Evolutionary conservation across 441 rosid genomes (phyloP).

Genomic region (Manihot esculenta): DNA sequence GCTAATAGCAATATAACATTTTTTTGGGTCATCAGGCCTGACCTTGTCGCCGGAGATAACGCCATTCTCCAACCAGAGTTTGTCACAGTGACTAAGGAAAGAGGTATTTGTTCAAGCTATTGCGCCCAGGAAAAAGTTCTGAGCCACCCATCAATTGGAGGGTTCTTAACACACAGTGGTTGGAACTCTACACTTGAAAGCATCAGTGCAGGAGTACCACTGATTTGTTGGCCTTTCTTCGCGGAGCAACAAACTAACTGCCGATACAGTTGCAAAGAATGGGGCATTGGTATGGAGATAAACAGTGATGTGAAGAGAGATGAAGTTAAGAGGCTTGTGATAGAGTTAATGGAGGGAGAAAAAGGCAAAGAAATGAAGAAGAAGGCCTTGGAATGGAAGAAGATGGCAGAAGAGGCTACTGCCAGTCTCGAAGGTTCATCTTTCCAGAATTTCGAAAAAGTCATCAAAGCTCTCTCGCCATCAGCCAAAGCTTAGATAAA

Average conservation of each 20-base stretch:
- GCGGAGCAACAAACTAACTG: constrained; percentile 64
- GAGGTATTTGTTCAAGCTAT: constrained; percentile 46
- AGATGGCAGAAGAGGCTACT: constrained; percentile 32
- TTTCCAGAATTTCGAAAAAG: constrained; percentile 17
- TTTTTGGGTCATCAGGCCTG: constrained; percentile 52
- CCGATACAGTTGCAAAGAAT: constrained; percentile 39
- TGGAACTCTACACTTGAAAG: constrained; percentile 64
- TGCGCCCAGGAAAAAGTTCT: constrained; percentile 48
- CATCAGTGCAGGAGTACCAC: constrained; percentile 41
- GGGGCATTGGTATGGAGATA: constrained; percentile 57
- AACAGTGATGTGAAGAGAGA: constrained; percentile 41
- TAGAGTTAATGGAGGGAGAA: constrained; percentile 48
- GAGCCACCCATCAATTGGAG: constrained; percentile 45
- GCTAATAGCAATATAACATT: constrained; percentile 44
- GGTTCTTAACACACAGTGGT: constrained; percentile 49
- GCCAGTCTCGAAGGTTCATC: constrained; percentile 38
- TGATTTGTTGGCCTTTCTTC: constrained; percentile 64
- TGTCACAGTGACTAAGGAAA: constrained; percentile 32
- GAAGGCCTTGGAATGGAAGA: constrained; percentile 42
- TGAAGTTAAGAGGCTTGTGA: constrained; percentile 41
- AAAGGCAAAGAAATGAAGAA: constrained; percentile 36
- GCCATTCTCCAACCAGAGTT: constrained; percentile 42
- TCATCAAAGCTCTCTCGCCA: constrained; percentile 4
- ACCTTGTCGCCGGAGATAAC: constrained; percentile 35
- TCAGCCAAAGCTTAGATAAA: no score